phyloP scores from a whole-genome alignment of 352 stramenopile genomes.

The Pythium rishiriense region DNA sequence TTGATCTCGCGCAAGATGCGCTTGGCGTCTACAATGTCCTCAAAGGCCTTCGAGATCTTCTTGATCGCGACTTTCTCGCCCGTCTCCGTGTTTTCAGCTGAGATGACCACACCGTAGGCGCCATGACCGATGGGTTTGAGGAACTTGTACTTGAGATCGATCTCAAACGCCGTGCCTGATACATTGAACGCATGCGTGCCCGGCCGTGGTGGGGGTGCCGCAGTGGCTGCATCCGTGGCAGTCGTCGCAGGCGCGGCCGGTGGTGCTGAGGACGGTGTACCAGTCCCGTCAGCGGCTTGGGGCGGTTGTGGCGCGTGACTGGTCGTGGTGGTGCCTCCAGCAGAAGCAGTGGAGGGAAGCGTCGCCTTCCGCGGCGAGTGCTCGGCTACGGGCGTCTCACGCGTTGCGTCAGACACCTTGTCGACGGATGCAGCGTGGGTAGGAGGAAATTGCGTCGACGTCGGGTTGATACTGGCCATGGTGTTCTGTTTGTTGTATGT shows the following conservation, averaged over 20 bases:
- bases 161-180: slow-evolving; percentile 89
- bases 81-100: slow-evolving; percentile 79
- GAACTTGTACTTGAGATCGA: slow-evolving; percentile 93
- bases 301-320: background rate
- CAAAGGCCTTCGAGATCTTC: slow-evolving; percentile 91
- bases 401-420: background rate
- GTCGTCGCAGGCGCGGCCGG: slow-evolving; percentile 4
- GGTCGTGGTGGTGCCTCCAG: background rate
- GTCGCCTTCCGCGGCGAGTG: slow-evolving; percentile 24
- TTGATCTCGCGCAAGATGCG: slow-evolving; percentile 98
- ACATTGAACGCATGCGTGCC: slow-evolving; percentile 82
- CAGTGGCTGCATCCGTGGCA: background rate
- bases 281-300: background rate
- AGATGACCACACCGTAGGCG: slow-evolving; percentile 94
- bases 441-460: slow-evolving; percentile 21
- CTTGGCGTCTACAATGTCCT: slow-evolving; percentile 99
- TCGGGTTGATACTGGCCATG: slow-evolving; percentile 31
- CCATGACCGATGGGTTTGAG: slow-evolving; percentile 95
- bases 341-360: slow-evolving; percentile 3
- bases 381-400: slow-evolving; percentile 17
- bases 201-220: slow-evolving; percentile 31
- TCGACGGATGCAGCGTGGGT: slow-evolving; percentile 4
- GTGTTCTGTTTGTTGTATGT: background rate
- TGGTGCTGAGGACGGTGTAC: slow-evolving; percentile 1
- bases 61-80: slow-evolving; percentile 87